Evolutionary conservation across 345 rosid genomes (phyloP).

Genomic region (Syzygium jambos): DNA sequence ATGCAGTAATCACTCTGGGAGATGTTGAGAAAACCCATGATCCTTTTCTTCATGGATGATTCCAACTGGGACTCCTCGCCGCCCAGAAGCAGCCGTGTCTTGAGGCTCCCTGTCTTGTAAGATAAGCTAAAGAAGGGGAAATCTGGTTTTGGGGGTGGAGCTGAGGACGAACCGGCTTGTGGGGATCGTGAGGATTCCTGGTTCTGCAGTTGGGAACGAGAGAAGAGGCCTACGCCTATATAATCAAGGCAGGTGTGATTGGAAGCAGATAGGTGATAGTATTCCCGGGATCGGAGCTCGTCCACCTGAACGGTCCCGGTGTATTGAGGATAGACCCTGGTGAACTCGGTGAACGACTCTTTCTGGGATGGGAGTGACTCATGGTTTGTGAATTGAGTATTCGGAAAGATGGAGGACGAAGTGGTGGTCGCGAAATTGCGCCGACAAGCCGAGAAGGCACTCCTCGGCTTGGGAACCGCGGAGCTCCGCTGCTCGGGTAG

Average conservation of each 20-base stretch:
- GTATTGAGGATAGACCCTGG: constrained; percentile 54
- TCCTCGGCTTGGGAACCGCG: constrained; percentile 20
- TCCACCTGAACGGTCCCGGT: constrained; percentile 47
- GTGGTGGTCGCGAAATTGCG: constrained; percentile 55
- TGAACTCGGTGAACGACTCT: constrained; percentile 55
- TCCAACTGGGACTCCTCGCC: constrained; percentile 62
- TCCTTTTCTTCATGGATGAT: constrained; percentile 59
- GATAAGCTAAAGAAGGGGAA: constrained; percentile 81
- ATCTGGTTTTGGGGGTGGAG: constrained; percentile 12
- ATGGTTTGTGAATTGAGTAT: constrained; percentile 62
- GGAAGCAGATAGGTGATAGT: constrained; percentile 52
- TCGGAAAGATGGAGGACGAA: constrained; percentile 55
- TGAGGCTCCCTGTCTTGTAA: constrained; percentile 65
- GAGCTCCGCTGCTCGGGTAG: constrained; percentile 23
- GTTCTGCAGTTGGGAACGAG: constrained; percentile 55
- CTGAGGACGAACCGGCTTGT: constrained; percentile 27
- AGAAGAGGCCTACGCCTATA: constrained; percentile 81
- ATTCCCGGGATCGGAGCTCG: constrained; percentile 53
- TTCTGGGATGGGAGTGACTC: constrained; percentile 71
- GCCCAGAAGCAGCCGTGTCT: constrained; percentile 74
- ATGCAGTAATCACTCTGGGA: constrained; percentile 70
- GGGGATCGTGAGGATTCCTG: constrained; percentile 30
- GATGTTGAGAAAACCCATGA: constrained; percentile 65
- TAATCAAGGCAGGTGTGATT: constrained; percentile 85
- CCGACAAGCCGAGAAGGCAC: constrained; percentile 54